Base-by-base conservation (phyloP, 2,329 filamentous ascomycete species). In the Botryotinia narcissicola region DNA sequence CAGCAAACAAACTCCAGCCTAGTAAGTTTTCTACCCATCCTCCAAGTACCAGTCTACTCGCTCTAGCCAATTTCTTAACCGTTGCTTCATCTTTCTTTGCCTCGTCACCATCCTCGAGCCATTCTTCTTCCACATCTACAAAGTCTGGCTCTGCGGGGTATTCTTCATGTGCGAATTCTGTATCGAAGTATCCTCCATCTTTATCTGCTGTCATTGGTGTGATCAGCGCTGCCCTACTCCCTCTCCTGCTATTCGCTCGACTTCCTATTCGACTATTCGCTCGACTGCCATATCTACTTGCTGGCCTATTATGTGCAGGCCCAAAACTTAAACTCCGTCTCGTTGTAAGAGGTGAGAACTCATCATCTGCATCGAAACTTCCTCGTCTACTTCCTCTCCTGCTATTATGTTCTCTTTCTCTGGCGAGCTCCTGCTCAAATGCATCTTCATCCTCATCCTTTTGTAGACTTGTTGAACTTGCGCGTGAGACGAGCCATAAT, bases 401-500 rank as follows among this genome's bases (percentile, higher is more conserved):
- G 70, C 86, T 87, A 29, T 82, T 80, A 1, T 84, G 80, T 76
- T 87, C 84, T 61, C 84, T 84, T 78, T 89, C 86, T 57, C 85
- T 83, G 20, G 84, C 85, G 35, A 87, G 81, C 79, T 88, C 85
- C 63, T 83, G 82, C 77, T 89, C 86, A 74, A 87, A 84, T 18
- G 83, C 85, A 74, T 87, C 86, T 57, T 89, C 87, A 6, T 88
- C 87, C 5, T 83, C 83, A 48, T 88, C 85, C 12, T 82, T 83
- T 79, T 86, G 81, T 37, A 92, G 84, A 78, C 87, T 90, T 14
- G 89, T 92, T 2, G 89, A 91, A 79, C 89, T 91, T 72, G 87
- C 88, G 64, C 89, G 85, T 37, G 89, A 88, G n/a, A 88, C 84
- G 32, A 93, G 86, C 91, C 91, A 93, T 22, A 87, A 83, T 81